phyloP scores from a whole-genome alignment of 768 basidiomycete genomes.

The Suillus subalutaceus region DNA sequence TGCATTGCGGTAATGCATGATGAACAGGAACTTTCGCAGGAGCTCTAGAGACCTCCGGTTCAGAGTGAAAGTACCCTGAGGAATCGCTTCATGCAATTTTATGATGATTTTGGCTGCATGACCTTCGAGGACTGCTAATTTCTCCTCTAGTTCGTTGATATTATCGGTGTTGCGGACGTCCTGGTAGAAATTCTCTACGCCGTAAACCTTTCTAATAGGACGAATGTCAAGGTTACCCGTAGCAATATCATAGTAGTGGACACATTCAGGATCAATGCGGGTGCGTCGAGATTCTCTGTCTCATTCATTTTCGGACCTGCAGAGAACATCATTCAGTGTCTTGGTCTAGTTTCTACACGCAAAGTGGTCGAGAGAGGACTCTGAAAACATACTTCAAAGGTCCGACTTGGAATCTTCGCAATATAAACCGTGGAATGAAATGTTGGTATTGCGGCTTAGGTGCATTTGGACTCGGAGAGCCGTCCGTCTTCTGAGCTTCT shows the following conservation, averaged over 20 bases:
- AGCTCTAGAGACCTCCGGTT: not conserved
- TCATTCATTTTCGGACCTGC: constrained; percentile 16
- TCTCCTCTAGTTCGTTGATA: constrained; percentile 32
- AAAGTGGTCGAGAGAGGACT: not conserved
- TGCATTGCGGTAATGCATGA: not conserved
- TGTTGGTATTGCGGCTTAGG: not conserved
- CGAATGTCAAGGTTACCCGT: not conserved
- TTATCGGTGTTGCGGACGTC: constrained; percentile 23
- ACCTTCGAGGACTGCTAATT: constrained; percentile 32
- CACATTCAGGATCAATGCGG: not conserved
- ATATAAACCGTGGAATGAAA: constrained; percentile 18
- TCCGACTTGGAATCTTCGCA: constrained; percentile 15
- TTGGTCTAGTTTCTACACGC: not conserved
- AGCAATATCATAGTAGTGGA: not conserved
- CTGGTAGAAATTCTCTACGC: constrained; percentile 28
- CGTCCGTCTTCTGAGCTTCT: not conserved
- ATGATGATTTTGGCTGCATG: constrained; percentile 29
- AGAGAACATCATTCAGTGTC: not conserved
- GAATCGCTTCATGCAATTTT: not conserved
- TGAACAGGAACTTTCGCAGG: not conserved
- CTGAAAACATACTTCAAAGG: constrained; percentile 6
- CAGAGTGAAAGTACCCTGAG: not conserved
- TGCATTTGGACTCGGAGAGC: no score
- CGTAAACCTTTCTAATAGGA: constrained; percentile 12
- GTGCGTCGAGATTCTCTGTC: not conserved